A percentile compares a stretch with the other conserved stretches of the same genome.
Evolutionary conservation across 768 basidiomycete species (phyloP).

Genomic region (Podaxis sp.): DNA sequence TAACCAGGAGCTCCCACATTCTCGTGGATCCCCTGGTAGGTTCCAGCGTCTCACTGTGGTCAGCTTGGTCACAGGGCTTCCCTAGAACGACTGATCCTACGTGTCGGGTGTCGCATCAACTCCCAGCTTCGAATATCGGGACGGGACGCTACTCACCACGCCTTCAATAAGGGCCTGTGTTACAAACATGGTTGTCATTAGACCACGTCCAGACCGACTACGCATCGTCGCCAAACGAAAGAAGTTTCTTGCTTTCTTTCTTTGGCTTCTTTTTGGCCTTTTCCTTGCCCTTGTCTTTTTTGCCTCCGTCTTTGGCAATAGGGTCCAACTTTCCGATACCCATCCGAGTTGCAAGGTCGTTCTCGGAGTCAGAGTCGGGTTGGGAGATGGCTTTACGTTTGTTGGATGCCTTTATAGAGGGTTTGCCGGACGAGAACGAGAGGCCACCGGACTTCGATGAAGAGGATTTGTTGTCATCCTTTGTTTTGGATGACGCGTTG

Average conservation of each 20-base stretch:
- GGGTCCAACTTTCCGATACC: slow-evolving; percentile 20
- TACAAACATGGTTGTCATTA: neutral
- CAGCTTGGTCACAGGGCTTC: no score
- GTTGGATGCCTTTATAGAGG: slow-evolving; percentile 31
- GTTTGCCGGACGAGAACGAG: slow-evolving; percentile 42
- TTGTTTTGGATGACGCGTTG: slow-evolving; percentile 19
- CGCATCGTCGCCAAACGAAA: slow-evolving; percentile 63
- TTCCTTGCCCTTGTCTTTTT: slow-evolving; percentile 33
- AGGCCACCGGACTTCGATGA: slow-evolving; percentile 28
- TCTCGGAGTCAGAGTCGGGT: slow-evolving; percentile 21
- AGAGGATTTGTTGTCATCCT: slow-evolving; percentile 20
- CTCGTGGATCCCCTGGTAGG: no score
- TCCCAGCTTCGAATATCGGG: neutral
- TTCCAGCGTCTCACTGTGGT: no score
- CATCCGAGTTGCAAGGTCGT: slow-evolving; percentile 25
- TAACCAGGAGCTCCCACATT: no score
- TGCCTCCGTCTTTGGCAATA: slow-evolving; percentile 26
- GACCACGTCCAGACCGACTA: slow-evolving; percentile 18
- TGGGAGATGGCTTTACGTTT: slow-evolving; percentile 43
- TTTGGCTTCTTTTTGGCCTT: slow-evolving; percentile 57
- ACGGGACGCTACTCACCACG: neutral
- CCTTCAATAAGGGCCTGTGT: neutral
- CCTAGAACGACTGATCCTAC: no score
- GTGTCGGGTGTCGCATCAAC: no score
- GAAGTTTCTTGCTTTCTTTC: slow-evolving; percentile 44